Evolutionary conservation across 2,329 filamentous ascomycete species (phyloP).

Genomic region (Colletotrichum incanum): DNA sequence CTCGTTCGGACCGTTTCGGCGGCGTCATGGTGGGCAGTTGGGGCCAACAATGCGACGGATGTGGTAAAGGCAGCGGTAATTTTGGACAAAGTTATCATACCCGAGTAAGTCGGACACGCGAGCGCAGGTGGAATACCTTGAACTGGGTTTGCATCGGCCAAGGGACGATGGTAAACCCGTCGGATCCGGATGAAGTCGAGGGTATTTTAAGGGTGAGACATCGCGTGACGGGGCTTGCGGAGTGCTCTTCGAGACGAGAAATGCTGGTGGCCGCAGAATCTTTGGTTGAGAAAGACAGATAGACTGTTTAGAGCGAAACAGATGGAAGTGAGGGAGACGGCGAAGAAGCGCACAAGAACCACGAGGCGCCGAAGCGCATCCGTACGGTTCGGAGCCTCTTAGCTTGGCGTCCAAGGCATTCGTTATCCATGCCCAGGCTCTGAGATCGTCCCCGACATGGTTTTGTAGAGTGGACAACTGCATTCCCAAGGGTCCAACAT

Average conservation of each 20-base stretch:
- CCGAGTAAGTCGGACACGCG: background rate
- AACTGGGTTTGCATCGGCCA: background rate
- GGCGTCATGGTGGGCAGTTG: background rate
- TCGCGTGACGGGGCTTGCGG: background rate
- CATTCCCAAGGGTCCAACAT: background rate
- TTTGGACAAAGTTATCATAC: background rate
- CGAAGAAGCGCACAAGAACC: background rate
- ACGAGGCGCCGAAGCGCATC: background rate
- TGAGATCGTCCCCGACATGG: background rate
- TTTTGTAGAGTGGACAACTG: background rate
- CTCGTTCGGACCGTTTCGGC: constrained; percentile 13
- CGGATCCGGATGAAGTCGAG: constrained; percentile 1
- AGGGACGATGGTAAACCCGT: background rate
- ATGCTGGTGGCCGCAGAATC: background rate
- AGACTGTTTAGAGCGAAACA: background rate
- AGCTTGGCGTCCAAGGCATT: background rate
- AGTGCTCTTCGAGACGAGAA: background rate
- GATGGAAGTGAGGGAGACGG: background rate
- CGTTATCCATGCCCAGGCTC: background rate
- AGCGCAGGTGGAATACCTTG: background rate
- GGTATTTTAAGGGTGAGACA: constrained; percentile 10
- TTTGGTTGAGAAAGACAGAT: background rate
- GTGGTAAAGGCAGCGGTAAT: background rate
- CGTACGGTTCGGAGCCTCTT: background rate
- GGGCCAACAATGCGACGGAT: background rate